phyloP scores from a whole-genome alignment of 1,284 basidiomycete genomes.

The Ustilago trichophora region DNA sequence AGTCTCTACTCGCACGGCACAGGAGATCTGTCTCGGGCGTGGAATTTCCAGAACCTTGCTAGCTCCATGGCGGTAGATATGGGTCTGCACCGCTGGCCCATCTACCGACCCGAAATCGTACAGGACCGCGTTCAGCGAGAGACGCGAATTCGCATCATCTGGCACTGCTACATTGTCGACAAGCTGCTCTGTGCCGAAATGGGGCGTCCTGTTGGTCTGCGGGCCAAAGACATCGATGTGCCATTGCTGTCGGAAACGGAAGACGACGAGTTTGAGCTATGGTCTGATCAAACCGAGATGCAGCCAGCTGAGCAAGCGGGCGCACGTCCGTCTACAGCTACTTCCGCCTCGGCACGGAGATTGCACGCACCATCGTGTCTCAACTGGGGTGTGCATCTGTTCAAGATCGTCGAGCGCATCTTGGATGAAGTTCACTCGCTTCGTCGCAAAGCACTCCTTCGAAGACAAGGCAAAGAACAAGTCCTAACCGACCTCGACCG shows the following conservation, averaged over 20 bases:
- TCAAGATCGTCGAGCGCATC: slow-evolving; percentile 58
- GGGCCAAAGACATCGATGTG: slow-evolving; percentile 66
- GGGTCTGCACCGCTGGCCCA: slow-evolving; percentile 66
- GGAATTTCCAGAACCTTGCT: slow-evolving; percentile 67
- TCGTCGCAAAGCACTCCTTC: slow-evolving; percentile 53
- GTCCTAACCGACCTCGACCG: slow-evolving; percentile 52
- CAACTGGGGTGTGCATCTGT: slow-evolving; percentile 55
- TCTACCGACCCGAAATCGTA: slow-evolving; percentile 50
- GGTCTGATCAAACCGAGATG: slow-evolving; percentile 63
- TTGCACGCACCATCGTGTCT: slow-evolving; percentile 54
- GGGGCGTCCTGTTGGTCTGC: slow-evolving; percentile 67
- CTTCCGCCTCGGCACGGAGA: slow-evolving; percentile 4
- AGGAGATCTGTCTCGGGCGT: slow-evolving; percentile 68
- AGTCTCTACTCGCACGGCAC: slow-evolving; percentile 68
- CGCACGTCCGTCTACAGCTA: background rate
- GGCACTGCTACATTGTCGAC: slow-evolving; percentile 68
- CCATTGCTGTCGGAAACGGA: slow-evolving; percentile 67
- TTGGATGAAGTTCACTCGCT: slow-evolving; percentile 57
- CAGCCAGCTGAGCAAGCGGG: slow-evolving; percentile 2
- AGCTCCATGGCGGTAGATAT: slow-evolving; percentile 68
- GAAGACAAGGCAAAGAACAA: slow-evolving; percentile 45
- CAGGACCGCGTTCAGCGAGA: slow-evolving; percentile 60
- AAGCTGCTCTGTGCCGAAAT: slow-evolving; percentile 68
- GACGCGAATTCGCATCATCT: slow-evolving; percentile 67
- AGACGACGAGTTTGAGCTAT: slow-evolving; percentile 68